These are phyloP conservation scores for Pyrenochaeta sp. DNA, from an alignment of 2,329 filamentous ascomycete genomes.

Conservation along the genomic window DNA sequence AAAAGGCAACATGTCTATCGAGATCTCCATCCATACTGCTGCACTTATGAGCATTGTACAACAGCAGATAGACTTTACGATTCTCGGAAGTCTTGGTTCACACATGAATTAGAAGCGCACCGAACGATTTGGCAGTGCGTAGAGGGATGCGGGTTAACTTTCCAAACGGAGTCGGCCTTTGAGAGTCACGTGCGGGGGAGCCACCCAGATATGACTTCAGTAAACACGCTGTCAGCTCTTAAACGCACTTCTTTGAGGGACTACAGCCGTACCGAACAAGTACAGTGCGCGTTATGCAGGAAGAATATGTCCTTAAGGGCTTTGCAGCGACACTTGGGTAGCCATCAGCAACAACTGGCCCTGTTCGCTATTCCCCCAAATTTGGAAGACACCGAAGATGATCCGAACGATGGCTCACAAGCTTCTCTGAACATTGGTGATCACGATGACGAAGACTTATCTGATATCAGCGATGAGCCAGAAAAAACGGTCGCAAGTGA, in stretches of 20 bases:
- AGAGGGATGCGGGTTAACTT: constrained; percentile 19
- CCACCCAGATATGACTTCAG: constrained; percentile 11
- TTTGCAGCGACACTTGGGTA: constrained; percentile 29
- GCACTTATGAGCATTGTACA: constrained; percentile 30
- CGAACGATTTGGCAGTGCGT: constrained; percentile 29
- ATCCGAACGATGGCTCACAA: not conserved
- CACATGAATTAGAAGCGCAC: constrained; percentile 34
- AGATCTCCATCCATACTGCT: constrained; percentile 36
- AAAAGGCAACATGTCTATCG: constrained; percentile 30
- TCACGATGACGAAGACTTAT: not conserved
- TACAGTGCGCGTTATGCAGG: constrained; percentile 20
- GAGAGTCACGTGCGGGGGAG: constrained; percentile 7
- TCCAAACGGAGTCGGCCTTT: constrained; percentile 12
- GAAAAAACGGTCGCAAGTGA: not conserved
- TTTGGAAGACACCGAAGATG: constrained; percentile 23
- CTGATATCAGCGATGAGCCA: not conserved
- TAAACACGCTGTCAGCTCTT: not conserved
- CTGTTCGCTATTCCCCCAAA: constrained; percentile 32
- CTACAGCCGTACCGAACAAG: constrained; percentile 1
- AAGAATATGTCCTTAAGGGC: constrained; percentile 14
- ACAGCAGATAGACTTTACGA: constrained; percentile 32
- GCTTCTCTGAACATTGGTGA: not conserved
- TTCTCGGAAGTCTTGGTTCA: constrained; percentile 30
- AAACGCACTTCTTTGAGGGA: constrained; percentile 6
- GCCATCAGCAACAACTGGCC: constrained; percentile 34